Percentiles rank a stretch among this genome's conserved stretches.
These are phyloP conservation scores for Blastobotrys robertii DNA, from an alignment of 805 yeast genomes.

Conservation along the genomic window DNA sequence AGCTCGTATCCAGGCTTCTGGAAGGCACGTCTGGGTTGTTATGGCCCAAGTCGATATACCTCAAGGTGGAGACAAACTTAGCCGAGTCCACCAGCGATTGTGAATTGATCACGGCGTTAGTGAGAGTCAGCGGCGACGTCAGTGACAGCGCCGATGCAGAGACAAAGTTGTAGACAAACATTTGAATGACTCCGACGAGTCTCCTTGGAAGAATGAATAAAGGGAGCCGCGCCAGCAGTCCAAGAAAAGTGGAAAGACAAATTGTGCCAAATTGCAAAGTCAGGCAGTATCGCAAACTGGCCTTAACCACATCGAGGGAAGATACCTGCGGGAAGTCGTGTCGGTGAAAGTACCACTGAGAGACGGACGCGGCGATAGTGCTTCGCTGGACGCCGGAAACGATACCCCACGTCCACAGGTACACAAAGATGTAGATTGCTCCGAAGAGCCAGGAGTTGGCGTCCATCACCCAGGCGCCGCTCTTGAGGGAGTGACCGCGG, in stretches of 20 bases:
- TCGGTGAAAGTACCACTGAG: conserved; percentile 31
- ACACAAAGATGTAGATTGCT: conserved; percentile 26
- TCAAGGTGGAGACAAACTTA: conserved; percentile 15
- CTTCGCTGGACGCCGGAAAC: conserved; percentile 30
- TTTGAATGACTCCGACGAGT: conserved; percentile 17
- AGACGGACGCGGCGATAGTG: conserved; percentile 27
- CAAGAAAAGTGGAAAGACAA: conserved; percentile 25
- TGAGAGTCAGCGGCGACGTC: conserved; percentile 29
- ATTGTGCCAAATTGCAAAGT: conserved; percentile 29
- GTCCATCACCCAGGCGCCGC: conserved; percentile 21
- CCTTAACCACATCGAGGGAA: conserved; percentile 10
- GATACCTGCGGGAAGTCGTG: conserved; percentile 17
- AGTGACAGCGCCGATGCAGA: conserved; percentile 22
- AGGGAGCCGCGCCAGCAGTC: conserved; percentile 28
- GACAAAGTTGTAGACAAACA: conserved; percentile 18
- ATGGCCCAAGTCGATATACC: conserved; percentile 3
- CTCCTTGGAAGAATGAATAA: conserved; percentile 28
- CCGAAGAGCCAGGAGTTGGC: conserved; percentile 26
- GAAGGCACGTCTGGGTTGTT: not conserved
- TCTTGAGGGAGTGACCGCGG: conserved; percentile 17
- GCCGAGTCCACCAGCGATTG: conserved; percentile 28
- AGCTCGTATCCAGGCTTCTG: conserved; percentile 8
- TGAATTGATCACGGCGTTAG: conserved; percentile 28
- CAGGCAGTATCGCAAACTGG: conserved; percentile 21
- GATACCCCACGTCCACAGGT: conserved; percentile 35